phyloP scores from a whole-genome alignment of 2,329 filamentous ascomycete genomes.

The Lachnellula occidentalis region DNA sequence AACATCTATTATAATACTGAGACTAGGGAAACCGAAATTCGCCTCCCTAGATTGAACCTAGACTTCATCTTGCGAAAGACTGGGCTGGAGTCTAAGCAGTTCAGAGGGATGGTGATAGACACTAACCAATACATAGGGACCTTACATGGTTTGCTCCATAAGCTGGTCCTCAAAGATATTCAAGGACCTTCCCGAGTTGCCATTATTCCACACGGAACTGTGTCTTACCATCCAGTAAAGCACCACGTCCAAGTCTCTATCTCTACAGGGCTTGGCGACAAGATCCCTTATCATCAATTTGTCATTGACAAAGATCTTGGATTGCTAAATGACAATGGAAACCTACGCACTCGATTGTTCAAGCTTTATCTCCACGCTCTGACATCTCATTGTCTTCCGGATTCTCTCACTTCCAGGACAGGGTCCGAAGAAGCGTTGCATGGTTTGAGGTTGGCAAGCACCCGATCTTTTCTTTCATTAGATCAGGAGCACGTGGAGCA shows the following conservation, averaged over 20 bases:
- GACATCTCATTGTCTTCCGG: conserved; percentile 43
- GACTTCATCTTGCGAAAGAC: conserved; percentile 37
- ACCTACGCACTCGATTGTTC: conserved; percentile 45
- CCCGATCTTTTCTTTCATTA: conserved; percentile 43
- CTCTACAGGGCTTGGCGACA: conserved; percentile 43
- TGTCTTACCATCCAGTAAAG: conserved; percentile 24
- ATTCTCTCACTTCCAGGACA: conserved; percentile 32
- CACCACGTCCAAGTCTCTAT: conserved; percentile 38
- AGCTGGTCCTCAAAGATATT: conserved; percentile 48
- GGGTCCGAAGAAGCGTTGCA: conserved; percentile 50
- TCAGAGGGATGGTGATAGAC: conserved; percentile 45
- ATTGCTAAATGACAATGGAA: conserved; percentile 44
- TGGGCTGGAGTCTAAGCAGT: conserved; percentile 42
- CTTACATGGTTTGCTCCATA: conserved; percentile 53
- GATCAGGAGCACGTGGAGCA: conserved; percentile 31
- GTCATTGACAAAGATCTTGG: conserved; percentile 44
- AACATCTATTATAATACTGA: conserved; percentile 30
- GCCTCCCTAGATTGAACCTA: conserved; percentile 43
- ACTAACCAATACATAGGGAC: conserved; percentile 44
- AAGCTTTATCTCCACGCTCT: conserved; percentile 48
- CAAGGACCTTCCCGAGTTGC: conserved; percentile 39
- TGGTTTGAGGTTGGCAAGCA: conserved; percentile 43
- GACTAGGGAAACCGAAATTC: conserved; percentile 26
- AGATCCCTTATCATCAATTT: conserved; percentile 45
- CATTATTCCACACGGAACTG: conserved; percentile 46